Percentiles rank a stretch among this genome's conserved stretches.
phyloP scores from a whole-genome alignment of 306 rosid species.

The Clitoria ternatea region DNA sequence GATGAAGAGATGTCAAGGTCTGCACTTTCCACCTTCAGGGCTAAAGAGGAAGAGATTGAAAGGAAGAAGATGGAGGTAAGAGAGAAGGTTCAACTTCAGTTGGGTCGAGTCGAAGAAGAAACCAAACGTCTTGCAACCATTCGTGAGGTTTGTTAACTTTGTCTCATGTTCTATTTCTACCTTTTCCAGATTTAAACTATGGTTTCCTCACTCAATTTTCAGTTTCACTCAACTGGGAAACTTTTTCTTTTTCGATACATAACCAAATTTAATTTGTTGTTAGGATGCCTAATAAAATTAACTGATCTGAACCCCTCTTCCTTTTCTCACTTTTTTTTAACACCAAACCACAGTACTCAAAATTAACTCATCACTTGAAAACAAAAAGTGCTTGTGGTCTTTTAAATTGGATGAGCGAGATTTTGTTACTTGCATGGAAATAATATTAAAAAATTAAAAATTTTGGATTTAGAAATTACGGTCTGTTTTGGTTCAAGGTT shows the following conservation, averaged over 20 bases:
- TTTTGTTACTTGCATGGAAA: constrained; percentile 14
- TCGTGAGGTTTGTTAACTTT: constrained; percentile 65
- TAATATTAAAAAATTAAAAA: too few relatives aligned
- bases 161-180: background rate
- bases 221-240: background rate
- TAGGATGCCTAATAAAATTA: background rate
- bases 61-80: constrained; percentile 92
- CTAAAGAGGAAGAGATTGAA: constrained; percentile 96
- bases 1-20: constrained; percentile 97
- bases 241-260: background rate
- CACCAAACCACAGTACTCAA: background rate
- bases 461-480: too few relatives aligned
- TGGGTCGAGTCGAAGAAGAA: constrained; percentile 96
- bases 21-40: constrained; percentile 85
- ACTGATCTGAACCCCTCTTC: constrained; percentile 3
- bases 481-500: background rate
- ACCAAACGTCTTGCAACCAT: constrained; percentile 86
- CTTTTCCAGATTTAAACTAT: background rate
- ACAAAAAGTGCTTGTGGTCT: background rate
- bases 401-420: background rate
- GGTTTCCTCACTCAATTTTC: background rate
- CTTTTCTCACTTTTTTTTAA: background rate
- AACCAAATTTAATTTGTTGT: background rate
- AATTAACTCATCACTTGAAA: background rate
- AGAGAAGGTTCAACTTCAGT: constrained; percentile 82